Evolutionary conservation across 2,329 filamentous ascomycete species (phyloP).

Genomic region (Colletotrichum viniferum): DNA sequence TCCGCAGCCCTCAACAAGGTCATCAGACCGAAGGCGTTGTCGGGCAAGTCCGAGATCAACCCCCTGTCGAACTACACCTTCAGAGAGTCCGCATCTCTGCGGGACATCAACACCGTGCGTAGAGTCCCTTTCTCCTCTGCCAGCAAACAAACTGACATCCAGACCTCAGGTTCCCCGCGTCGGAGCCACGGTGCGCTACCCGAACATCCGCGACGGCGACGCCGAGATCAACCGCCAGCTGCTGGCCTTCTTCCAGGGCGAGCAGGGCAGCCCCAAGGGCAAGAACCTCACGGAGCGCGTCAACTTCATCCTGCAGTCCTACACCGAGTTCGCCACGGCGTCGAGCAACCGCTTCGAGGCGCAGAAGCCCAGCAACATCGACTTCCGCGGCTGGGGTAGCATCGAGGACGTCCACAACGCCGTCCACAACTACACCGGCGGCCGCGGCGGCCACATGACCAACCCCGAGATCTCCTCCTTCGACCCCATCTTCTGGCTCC

Average conservation of each 20-base stretch:
- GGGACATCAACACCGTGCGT: neutral
- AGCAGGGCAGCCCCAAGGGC: neutral
- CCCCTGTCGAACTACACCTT: conserved; percentile 9
- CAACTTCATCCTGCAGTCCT: conserved; percentile 15
- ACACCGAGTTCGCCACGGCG: conserved; percentile 4
- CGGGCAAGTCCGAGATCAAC: conserved; percentile 25
- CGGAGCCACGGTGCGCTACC: conserved; percentile 26
- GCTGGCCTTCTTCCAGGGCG: conserved; percentile 1
- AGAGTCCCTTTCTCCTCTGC: neutral
- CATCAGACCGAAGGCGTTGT: conserved; percentile 29
- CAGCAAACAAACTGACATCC: neutral
- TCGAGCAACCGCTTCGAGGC: conserved; percentile 9
- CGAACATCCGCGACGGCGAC: neutral
- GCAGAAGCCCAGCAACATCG: neutral
- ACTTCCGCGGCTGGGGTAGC: conserved; percentile 7
- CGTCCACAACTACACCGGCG: conserved; percentile 37
- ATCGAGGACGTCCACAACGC: conserved; percentile 45
- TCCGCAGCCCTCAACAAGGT: conserved; percentile 6
- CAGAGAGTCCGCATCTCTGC: neutral
- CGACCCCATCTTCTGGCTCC: conserved; percentile 68
- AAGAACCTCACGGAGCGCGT: conserved; percentile 20
- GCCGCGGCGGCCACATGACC: conserved; percentile 42
- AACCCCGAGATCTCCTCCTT: conserved; percentile 62
- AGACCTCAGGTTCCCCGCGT: neutral
- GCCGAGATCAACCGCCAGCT: neutral